Evolutionary conservation across 495 filamentous ascomycete genomes (phyloP).

Genomic region (Tetracladium setigerum): DNA sequence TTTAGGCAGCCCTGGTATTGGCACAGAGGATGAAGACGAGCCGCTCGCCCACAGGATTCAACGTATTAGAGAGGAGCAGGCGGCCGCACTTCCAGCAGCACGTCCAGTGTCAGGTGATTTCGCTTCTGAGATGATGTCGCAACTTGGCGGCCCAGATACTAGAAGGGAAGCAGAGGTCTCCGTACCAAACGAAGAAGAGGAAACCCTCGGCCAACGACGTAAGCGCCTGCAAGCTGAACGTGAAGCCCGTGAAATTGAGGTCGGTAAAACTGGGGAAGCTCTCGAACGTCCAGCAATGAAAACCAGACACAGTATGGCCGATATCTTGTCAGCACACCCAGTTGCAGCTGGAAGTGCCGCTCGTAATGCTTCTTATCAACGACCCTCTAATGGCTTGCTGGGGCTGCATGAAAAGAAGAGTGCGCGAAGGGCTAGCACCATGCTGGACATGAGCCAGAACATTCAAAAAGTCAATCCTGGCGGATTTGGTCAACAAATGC

Average conservation of each 20-base stretch:
- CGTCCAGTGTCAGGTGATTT: constrained; percentile 68
- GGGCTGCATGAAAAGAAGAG: constrained; percentile 24
- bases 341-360: constrained; percentile 14
- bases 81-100: constrained; percentile 36
- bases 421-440: constrained; percentile 19
- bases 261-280: constrained; percentile 26
- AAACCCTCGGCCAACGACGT: constrained; percentile 83
- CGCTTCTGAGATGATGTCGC: constrained; percentile 67
- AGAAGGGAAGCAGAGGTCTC: constrained; percentile 18
- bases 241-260: constrained; percentile 43
- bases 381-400: constrained; percentile 27
- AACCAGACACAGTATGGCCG: constrained; percentile 57
- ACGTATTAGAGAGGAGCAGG: constrained; percentile 52
- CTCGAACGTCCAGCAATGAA: constrained; percentile 27
- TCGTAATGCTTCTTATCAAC: constrained; percentile 4
- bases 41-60: constrained; percentile 68
- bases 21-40: constrained; percentile 59
- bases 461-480: constrained; percentile 11
- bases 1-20: constrained; percentile 29
- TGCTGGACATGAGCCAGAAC: constrained; percentile 12
- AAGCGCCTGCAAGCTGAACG: constrained; percentile 70
- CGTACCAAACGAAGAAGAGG: constrained; percentile 53
- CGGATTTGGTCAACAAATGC: constrained; percentile 1
- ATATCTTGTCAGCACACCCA: constrained; percentile 50
- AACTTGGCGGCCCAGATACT: constrained; percentile 46